These are phyloP conservation scores for Saccharomyces hybrid DNA, from an alignment of 1,139 yeast species.

Conservation along the genomic window DNA sequence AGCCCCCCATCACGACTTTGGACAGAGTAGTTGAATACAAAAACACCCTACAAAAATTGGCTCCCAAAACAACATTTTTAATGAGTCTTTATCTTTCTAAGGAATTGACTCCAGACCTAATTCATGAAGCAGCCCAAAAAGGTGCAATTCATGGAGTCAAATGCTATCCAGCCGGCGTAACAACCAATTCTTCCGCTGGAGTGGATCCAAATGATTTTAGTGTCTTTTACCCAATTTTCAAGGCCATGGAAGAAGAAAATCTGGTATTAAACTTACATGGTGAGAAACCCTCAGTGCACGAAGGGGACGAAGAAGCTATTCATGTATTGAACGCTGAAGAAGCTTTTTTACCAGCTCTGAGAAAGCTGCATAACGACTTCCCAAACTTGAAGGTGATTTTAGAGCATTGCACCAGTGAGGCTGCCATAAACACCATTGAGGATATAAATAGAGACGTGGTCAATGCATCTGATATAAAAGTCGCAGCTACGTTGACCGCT, in stretches of 20 bases:
- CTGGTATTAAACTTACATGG: conserved; percentile 87
- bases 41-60: conserved; percentile 49
- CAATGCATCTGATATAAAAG: conserved; percentile 40
- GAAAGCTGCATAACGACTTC: conserved; percentile 68
- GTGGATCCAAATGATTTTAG: conserved; percentile 88
- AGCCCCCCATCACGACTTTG: conserved; percentile 84
- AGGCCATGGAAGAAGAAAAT: conserved; percentile 72
- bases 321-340: conserved; percentile 93
- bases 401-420: conserved; percentile 92
- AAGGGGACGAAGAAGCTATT: conserved; percentile 41
- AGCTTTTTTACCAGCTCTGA: conserved; percentile 82
- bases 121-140: conserved; percentile 65
- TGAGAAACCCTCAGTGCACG: conserved; percentile 69
- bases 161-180: conserved; percentile 97
- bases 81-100: conserved; percentile 82
- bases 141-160: conserved; percentile 78
- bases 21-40: conserved; percentile 68
- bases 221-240: conserved; percentile 78
- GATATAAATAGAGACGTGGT: conserved; percentile 52
- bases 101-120: conserved; percentile 76
- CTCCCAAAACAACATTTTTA: conserved; percentile 79
- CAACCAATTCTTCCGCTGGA: conserved; percentile 90
- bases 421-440: conserved; percentile 71
- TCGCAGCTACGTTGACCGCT: conserved; percentile 91
- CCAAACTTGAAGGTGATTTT: conserved; percentile 81